These are phyloP conservation scores for Pseudopithomyces maydicus DNA, from an alignment of 2,329 filamentous ascomycete genomes.

Conservation along the genomic window DNA sequence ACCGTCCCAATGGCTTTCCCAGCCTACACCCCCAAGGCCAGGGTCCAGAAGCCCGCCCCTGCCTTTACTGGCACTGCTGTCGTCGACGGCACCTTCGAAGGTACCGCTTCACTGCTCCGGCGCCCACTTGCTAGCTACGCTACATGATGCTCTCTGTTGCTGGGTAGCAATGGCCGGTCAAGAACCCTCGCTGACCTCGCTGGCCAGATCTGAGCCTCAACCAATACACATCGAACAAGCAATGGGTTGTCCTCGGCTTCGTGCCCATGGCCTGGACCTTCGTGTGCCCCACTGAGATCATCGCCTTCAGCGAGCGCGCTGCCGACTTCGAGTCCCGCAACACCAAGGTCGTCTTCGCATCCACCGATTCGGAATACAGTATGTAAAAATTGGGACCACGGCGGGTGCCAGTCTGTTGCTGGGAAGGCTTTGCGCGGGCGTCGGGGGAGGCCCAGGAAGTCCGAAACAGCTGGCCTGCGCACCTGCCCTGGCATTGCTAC, in stretches of 20 bases:
- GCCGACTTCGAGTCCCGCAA: slow-evolving; percentile 64
- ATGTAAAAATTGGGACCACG: too few relatives aligned
- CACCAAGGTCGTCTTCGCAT: slow-evolving; percentile 64
- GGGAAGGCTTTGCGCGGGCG: too few relatives aligned
- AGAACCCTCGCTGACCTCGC: slow-evolving; percentile 5
- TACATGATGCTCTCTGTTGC: too few relatives aligned
- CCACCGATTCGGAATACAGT: slow-evolving; percentile 65
- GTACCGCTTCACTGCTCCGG: slow-evolving; percentile 19
- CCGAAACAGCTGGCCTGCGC: too few relatives aligned
- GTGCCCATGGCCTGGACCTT: slow-evolving; percentile 73
- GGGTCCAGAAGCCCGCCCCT: slow-evolving; percentile 48
- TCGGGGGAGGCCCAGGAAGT: too few relatives aligned
- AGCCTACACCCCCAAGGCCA: slow-evolving; percentile 43
- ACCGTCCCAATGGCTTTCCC: slow-evolving; percentile 36
- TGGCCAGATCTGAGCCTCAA: slow-evolving; percentile 43
- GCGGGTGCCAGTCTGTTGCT: too few relatives aligned
- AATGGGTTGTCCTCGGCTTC: slow-evolving; percentile 69
- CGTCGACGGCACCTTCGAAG: slow-evolving; percentile 48
- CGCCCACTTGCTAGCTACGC: not conserved
- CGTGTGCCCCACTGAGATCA: slow-evolving; percentile 70
- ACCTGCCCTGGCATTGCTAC: too few relatives aligned
- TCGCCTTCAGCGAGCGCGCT: slow-evolving; percentile 67
- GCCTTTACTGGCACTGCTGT: slow-evolving; percentile 45
- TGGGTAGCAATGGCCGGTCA: too few relatives aligned
- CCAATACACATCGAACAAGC: slow-evolving; percentile 49